Evolutionary conservation across 371 early-diverging fungal species (phyloP), one percentile per base, ranked within the genome.

Genomic region (Syncephalastrum monosporum): DNA sequence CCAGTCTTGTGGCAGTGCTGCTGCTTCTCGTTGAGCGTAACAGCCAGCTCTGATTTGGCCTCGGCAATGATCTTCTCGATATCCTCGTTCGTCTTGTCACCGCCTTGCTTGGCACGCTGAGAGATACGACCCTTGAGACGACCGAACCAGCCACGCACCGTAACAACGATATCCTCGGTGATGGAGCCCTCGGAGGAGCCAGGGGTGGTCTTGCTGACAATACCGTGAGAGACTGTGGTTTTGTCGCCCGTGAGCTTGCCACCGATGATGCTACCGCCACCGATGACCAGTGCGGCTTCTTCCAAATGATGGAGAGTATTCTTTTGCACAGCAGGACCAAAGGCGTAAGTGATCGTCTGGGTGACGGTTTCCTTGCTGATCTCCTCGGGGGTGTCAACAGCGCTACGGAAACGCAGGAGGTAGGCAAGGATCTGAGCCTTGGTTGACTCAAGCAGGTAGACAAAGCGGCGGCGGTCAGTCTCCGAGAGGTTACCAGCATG

Each of bases 31-130:
- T 67, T 59, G 49, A 55, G 45, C 25, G 24, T 42, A n/a, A 29
- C 15, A 21, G 43, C 41, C 12, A 55, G 45, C 33, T 46, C 45
- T 0, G 43, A 14, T 16, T 55, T 23, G 10, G 56, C 57, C 13
- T 65, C 56, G 54, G 70, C 58, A 45, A 73, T 51, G 41, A 73
- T 63, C 12, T 23, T 53, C 3, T 63, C 64, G 21, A 73, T 43
- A 52, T 73, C 74, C 10, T 50, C 45, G 25, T 61, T 42, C 3
- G 62, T 59, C 41, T 70, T 58, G 0, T 65, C 61, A 25, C 74
- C 74, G 25, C 68, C 74, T 56, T 65, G 63, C 50, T 64, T 58
- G 10, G 61, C 47, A 25, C 74, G 74, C 16, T 70, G 60, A 19
- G 56, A 53, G 21, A 73, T 51, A 12, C 66, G 27, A 4, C 21